Percentiles rank a stretch among this genome's conserved stretches.
These are phyloP conservation scores for Pilasporangium apinafurcum DNA, from an alignment of 352 stramenopile genomes.

Conservation along the genomic window DNA sequence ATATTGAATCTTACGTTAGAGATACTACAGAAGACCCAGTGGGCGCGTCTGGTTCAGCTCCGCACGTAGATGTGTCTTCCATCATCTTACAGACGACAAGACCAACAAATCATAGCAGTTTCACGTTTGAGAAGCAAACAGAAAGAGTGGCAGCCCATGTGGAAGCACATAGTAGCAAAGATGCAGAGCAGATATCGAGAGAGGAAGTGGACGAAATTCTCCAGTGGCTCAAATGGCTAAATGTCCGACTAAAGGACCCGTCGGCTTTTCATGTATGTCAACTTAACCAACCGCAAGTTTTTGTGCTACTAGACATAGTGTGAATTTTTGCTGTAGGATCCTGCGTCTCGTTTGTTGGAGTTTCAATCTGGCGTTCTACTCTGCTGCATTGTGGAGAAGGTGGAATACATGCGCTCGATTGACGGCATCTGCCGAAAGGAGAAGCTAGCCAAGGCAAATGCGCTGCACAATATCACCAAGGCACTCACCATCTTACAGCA, in stretches of 20 bases:
- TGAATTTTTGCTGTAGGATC: conserved; percentile 11
- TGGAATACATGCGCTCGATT: conserved; percentile 61
- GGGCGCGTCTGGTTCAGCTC: no score
- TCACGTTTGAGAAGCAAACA: no score
- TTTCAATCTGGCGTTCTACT: conserved; percentile 60
- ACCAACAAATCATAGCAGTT: no score
- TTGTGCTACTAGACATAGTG: not conserved
- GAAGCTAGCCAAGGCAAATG: conserved; percentile 35
- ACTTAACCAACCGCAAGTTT: not conserved
- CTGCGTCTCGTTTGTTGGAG: conserved; percentile 18
- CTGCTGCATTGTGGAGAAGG: conserved; percentile 57
- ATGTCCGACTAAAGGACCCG: conserved; percentile 15
- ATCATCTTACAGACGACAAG: no score
- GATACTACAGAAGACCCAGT: no score
- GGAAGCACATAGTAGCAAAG: no score
- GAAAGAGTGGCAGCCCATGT: no score
- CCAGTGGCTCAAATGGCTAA: conserved; percentile 29
- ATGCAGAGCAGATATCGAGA: no score
- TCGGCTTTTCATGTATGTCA: conserved; percentile 26
- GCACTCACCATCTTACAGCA: conserved; percentile 46
- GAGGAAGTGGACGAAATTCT: conserved; percentile 15
- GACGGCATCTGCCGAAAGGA: conserved; percentile 32
- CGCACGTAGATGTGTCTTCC: no score
- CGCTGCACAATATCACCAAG: conserved; percentile 71
- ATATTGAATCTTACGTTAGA: no score